Evolutionary conservation across 345 rosid genomes (phyloP).

Genomic region (Boechera retrofracta): DNA sequence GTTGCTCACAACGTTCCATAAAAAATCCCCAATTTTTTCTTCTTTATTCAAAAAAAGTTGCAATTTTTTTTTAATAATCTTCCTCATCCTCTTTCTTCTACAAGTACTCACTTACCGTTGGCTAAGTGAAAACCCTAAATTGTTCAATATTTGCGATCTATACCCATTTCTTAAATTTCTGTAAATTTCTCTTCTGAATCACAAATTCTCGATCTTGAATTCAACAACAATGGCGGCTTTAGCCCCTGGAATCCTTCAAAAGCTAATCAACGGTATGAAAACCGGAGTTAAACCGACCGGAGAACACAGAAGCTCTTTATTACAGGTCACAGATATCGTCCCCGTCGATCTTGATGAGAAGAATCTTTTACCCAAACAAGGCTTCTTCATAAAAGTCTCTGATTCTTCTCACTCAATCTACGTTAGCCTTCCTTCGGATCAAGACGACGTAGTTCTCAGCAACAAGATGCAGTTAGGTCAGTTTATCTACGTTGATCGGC

Average conservation of each 20-base stretch:
- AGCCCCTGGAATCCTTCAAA: slow-evolving; percentile 81
- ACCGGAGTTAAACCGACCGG: slow-evolving; percentile 82
- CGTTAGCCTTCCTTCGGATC: slow-evolving; percentile 83
- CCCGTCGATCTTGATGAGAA: slow-evolving; percentile 96
- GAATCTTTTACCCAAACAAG: slow-evolving; percentile 84
- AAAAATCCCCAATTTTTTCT: not conserved
- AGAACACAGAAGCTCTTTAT: slow-evolving; percentile 84
- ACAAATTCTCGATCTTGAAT: slow-evolving; percentile 3
- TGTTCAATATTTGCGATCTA: slow-evolving; percentile 21
- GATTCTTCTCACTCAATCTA: slow-evolving; percentile 94
- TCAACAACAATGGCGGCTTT: slow-evolving; percentile 63
- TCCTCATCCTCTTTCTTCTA: slow-evolving; percentile 15
- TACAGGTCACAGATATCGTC: slow-evolving; percentile 93
- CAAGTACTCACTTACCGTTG: slow-evolving; percentile 40
- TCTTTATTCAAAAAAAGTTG: slow-evolving; percentile 18
- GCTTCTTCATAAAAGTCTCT: slow-evolving; percentile 90
- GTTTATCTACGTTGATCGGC: slow-evolving; percentile 78
- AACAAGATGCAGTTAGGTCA: slow-evolving; percentile 95
- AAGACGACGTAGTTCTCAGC: slow-evolving; percentile 84
- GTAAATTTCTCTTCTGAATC: slow-evolving; percentile 5
- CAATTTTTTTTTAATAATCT: not conserved
- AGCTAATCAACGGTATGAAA: slow-evolving; percentile 84
- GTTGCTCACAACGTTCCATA: slow-evolving; percentile 41
- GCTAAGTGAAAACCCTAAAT: slow-evolving; percentile 12
- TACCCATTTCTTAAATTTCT: slow-evolving; percentile 30